A percentile compares a stretch with the other conserved stretches of the same genome.
These are phyloP conservation scores for Pseudogymnoascus sp. DNA, from an alignment of 2,329 filamentous ascomycete species.

Conservation along the genomic window DNA sequence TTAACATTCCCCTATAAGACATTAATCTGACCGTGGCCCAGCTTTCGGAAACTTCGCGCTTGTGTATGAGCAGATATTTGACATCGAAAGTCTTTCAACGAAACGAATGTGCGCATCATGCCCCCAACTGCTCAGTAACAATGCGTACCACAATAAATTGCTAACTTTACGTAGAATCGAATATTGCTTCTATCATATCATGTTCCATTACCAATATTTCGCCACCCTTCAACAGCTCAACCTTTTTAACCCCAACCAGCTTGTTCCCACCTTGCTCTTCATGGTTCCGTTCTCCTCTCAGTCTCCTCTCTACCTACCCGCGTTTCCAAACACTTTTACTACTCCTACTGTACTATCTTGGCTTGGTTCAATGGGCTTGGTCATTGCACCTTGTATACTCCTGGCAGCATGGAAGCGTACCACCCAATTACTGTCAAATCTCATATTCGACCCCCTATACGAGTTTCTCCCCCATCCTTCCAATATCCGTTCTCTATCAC, in stretches of 20 bases:
- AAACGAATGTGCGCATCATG: conserved; percentile 13
- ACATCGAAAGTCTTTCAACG: conserved; percentile 6
- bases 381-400: conserved; percentile 22
- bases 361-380: conserved; percentile 14
- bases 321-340: conserved; percentile 14
- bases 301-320: conserved; percentile 23
- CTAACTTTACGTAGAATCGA: conserved; percentile 23
- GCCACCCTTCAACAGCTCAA: conserved; percentile 28
- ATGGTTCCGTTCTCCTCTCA: conserved; percentile 25
- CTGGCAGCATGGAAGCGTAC: conserved; percentile 22
- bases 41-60: conserved; percentile 17
- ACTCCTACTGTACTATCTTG: conserved; percentile 17
- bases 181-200: conserved; percentile 20
- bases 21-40: neutral
- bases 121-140: conserved; percentile 16
- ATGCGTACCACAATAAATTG: neutral
- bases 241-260: conserved; percentile 20
- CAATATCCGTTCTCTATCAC: conserved; percentile 19
- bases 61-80: conserved; percentile 10
- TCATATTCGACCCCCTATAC: conserved; percentile 27
- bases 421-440: conserved; percentile 18
- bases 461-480: conserved; percentile 24
- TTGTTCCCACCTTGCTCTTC: conserved; percentile 21
- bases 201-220: conserved; percentile 26
- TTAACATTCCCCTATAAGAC: neutral